Evolutionary conservation across 495 filamentous ascomycete genomes (phyloP).

Genomic region (Lentithecium fluviatile): DNA sequence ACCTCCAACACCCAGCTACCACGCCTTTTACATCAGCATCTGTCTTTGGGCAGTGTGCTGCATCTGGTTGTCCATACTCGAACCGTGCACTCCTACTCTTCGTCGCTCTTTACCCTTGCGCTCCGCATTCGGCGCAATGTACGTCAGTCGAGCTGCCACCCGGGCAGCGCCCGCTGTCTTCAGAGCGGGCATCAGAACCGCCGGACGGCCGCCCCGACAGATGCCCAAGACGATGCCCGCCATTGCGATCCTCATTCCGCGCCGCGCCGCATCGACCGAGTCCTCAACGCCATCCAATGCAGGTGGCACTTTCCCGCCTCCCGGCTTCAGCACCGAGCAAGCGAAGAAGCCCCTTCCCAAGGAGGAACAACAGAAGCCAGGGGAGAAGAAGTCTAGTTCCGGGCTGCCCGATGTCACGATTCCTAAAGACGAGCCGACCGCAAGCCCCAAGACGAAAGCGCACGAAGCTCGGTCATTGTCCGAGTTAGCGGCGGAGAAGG

Average conservation of each 20-base stretch:
- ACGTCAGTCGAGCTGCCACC: conserved; percentile 35
- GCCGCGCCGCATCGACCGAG: conserved; percentile 58
- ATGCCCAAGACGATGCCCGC: conserved; percentile 39
- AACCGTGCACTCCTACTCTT: neutral
- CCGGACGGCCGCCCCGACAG: conserved; percentile 32
- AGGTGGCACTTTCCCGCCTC: conserved; percentile 64
- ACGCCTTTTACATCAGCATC: neutral
- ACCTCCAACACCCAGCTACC: neutral
- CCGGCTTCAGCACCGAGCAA: conserved; percentile 87
- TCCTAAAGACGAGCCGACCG: conserved; percentile 43
- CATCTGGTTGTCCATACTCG: neutral
- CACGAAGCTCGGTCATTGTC: conserved; percentile 47
- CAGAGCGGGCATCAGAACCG: conserved; percentile 36
- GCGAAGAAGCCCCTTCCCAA: conserved; percentile 81
- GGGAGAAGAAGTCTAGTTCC: conserved; percentile 43
- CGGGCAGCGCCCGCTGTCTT: conserved; percentile 41
- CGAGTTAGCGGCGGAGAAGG: conserved; percentile 52
- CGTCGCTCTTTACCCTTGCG: conserved; percentile 29
- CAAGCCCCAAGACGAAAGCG: conserved; percentile 48
- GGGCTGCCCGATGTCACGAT: conserved; percentile 38
- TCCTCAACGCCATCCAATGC: conserved; percentile 55
- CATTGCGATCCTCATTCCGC: conserved; percentile 45
- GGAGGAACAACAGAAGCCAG: conserved; percentile 43
- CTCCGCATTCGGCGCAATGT: conserved; percentile 35
- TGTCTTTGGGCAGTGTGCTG: neutral